A percentile compares a stretch with the other conserved stretches of the same genome.
Conservation (phyloP, 108 stramenopile genomes). For the Pelagomonas calceolata region DNA sequence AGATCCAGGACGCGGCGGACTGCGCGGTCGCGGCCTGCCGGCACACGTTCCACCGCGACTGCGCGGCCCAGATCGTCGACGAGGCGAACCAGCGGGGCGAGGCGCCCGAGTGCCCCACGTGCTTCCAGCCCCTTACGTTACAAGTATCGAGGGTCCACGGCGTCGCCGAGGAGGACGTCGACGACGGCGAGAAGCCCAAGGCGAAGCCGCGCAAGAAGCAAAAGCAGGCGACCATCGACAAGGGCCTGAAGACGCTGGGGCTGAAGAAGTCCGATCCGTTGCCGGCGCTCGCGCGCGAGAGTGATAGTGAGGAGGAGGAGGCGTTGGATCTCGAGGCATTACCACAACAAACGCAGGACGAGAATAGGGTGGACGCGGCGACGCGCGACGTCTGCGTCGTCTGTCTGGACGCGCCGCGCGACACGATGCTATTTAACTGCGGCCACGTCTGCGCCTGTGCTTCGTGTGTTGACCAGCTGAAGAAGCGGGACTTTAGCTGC, state of each 20-base stretch:
- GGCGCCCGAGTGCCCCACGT: slow-evolving; percentile 12
- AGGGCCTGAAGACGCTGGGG: no score
- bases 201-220: neutral
- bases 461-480: neutral
- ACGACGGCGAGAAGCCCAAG: neutral
- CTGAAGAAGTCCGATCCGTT: no score
- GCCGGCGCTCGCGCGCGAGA: no score
- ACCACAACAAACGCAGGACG: no score
- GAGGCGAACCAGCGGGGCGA: neutral
- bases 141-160: neutral
- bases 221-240: no score
- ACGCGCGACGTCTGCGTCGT: slow-evolving; percentile 8
- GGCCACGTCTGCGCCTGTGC: slow-evolving; percentile 7
- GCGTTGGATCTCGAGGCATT: no score
- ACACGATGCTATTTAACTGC: slow-evolving; percentile 5
- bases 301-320: no score
- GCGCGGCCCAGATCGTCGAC: slow-evolving; percentile 9
- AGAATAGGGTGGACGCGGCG: neutral
- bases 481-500: neutral
- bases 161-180: neutral
- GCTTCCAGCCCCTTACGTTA: slow-evolving; percentile 8
- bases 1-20: slow-evolving; percentile 13
- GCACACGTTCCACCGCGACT: slow-evolving; percentile 19
- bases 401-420: slow-evolving; percentile 7
- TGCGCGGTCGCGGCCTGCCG: slow-evolving; percentile 8